Base-by-base conservation (phyloP, 768 basidiomycete species). In the Mycena crocata region DNA sequence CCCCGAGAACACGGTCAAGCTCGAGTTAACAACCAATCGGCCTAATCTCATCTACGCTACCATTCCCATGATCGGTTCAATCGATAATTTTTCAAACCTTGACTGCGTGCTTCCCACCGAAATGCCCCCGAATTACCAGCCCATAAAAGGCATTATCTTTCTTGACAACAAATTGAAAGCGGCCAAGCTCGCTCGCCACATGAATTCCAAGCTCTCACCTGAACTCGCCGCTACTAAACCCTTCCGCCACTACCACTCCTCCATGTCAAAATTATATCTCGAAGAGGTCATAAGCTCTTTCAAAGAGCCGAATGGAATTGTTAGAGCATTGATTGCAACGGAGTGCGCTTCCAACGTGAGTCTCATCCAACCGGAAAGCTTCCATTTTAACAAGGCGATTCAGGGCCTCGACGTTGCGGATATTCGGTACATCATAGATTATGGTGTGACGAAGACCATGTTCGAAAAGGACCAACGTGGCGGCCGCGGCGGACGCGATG, bases 401-500 rank as follows among this genome's bases (percentile, higher is more conserved):
- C 60, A 62, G 60, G 60, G 60, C 1, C 52, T 63, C 26, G 62
- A 63, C 17, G 39, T 63, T 8, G 19, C 45, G 5, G 37, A 55
- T 17, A 32, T 63, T 26, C 3, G 28, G 1, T 15, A 56, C 9
- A 40, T 63, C 17, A 37, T 56, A 0, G 8, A 28, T 17, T 63
- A 17, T 24, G 62, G 62, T 30, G 62, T 56, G 2, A 34, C 62
- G 0, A 37, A 55, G 19, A n/a, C 26, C 1, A 23, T n/a, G 12
- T 26, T 26, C 2, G 62, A 63, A 3, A 14, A 23, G 1, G 52
- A 48, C 13, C 62, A 63, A 26, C 54, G 62, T 21, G 62, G 54
- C 12, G 62, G 62, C 9, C 21, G 54, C 2, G 62, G 62, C 6
- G 62, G 62, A 9, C 52, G 62, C 9, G 62, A 63, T 32, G 62